A percentile compares a stretch with the other conserved stretches of the same genome.
Conservation (phyloP, 2,329 filamentous ascomycete genomes). For the Phaeoacremonium minimum region DNA sequence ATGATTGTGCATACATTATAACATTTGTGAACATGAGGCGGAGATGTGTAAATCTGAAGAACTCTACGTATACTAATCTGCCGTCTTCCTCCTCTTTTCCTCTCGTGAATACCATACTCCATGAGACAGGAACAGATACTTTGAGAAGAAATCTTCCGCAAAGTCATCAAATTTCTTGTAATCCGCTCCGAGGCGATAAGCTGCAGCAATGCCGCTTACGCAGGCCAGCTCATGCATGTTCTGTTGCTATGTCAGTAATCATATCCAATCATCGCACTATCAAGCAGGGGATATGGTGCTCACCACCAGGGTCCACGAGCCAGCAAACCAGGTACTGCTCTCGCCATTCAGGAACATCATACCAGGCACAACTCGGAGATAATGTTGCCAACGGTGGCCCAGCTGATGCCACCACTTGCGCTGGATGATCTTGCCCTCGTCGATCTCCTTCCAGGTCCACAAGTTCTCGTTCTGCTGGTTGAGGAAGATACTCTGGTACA, state of each 20-base stretch:
- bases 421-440: constrained; percentile 54
- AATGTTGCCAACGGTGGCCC: constrained; percentile 61
- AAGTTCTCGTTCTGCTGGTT: constrained; percentile 51
- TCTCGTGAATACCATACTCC: constrained; percentile 31
- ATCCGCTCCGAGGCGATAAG: constrained; percentile 61
- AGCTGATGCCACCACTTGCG: constrained; percentile 67
- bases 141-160: constrained; percentile 40
- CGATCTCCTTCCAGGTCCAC: constrained; percentile 57
- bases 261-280: constrained; percentile 3
- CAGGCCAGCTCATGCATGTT: constrained; percentile 68
- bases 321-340: constrained; percentile 59
- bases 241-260: constrained; percentile 21
- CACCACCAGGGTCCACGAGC: constrained; percentile 66
- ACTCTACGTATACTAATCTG: neutral
- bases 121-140: constrained; percentile 40
- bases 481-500: constrained; percentile 68
- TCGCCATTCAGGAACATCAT: constrained; percentile 69
- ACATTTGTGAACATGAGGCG: too few relatives aligned
- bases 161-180: constrained; percentile 58
- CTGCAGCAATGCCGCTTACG: constrained; percentile 67
- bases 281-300: constrained; percentile 14
- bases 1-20: too few relatives aligned
- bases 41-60: too few relatives aligned
- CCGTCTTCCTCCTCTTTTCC: constrained; percentile 20
- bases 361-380: constrained; percentile 61